A percentile compares a stretch with the other conserved stretches of the same genome.
These are phyloP conservation scores for Adiantum capillusveneris DNA, from an alignment of 75 land plant genomes.

Conservation along the genomic window DNA sequence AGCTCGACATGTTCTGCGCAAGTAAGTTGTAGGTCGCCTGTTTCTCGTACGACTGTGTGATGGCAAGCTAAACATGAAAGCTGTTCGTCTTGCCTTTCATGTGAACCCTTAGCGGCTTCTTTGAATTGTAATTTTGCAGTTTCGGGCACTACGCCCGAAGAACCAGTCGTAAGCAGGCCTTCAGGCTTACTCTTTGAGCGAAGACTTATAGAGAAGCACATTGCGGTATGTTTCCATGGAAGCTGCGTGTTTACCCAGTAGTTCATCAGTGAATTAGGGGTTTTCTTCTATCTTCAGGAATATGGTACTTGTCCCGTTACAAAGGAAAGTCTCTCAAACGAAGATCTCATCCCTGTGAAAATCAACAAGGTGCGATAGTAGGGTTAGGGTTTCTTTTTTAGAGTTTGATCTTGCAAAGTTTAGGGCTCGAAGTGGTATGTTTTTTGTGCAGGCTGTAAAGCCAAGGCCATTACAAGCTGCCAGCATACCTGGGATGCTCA, in stretches of 20 bases:
- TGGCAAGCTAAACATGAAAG: neutral
- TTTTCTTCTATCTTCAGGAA: conserved; percentile 38
- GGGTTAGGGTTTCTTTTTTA: conserved; percentile 4
- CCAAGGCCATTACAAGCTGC: conserved; percentile 93
- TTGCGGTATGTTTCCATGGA: conserved; percentile 41
- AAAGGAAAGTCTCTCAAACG: conserved; percentile 60
- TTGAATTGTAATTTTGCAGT: conserved; percentile 34
- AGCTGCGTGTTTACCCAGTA: too few relatives aligned
- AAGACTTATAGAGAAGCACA: conserved; percentile 65
- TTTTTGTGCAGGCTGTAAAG: conserved; percentile 70
- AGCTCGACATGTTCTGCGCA: conserved; percentile 5
- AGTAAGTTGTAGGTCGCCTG: neutral
- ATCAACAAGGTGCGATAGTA: conserved; percentile 82
- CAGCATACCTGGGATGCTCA: conserved; percentile 97
- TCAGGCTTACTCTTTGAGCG: conserved; percentile 87
- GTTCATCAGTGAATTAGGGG: too few relatives aligned
- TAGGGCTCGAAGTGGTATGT: neutral
- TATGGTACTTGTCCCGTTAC: conserved; percentile 95
- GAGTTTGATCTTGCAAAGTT: neutral
- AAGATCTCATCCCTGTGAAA: conserved; percentile 80
- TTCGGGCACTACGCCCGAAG: conserved; percentile 94
- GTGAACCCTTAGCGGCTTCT: neutral
- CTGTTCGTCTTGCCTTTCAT: neutral
- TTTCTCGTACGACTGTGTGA: neutral
- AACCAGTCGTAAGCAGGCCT: conserved; percentile 83